These are phyloP conservation scores for Hypomontagnella submonticulosa DNA, from an alignment of 495 filamentous ascomycete genomes.

Conservation along the genomic window DNA sequence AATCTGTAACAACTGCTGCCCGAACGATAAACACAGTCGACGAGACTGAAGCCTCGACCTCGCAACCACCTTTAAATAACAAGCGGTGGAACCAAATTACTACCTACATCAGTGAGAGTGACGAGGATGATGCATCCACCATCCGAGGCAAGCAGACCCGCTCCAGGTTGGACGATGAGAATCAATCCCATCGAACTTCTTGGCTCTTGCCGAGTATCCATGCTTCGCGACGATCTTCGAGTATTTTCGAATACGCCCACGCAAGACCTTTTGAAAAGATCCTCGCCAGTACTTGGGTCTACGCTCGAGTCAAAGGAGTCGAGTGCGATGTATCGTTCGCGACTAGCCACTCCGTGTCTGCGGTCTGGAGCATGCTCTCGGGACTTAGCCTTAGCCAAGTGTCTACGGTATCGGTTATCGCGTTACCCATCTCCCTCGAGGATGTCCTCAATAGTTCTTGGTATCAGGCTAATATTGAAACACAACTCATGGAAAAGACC, in stretches of 20 bases:
- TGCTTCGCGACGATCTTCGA: not conserved
- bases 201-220: not conserved
- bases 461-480: not conserved
- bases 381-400: not conserved
- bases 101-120: not conserved
- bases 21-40: not conserved
- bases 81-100: not conserved
- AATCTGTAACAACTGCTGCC: not conserved
- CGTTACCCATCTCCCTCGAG: not conserved
- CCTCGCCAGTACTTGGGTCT: not conserved
- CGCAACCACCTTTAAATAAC: no score
- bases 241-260: no score
- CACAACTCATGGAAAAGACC: not conserved
- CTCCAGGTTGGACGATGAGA: no score
- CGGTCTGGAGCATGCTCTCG: conserved; percentile 1
- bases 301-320: not conserved
- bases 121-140: not conserved
- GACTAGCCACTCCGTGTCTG: not conserved
- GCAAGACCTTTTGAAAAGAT: not conserved
- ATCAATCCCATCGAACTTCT: not conserved
- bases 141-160: not conserved
- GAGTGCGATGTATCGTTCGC: conserved; percentile 7
- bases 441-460: not conserved
- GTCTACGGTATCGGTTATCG: conserved; percentile 5
- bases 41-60: not conserved